Evolutionary conservation across 2,329 filamentous ascomycete species (phyloP).

Genomic region (Xylaria sp.): DNA sequence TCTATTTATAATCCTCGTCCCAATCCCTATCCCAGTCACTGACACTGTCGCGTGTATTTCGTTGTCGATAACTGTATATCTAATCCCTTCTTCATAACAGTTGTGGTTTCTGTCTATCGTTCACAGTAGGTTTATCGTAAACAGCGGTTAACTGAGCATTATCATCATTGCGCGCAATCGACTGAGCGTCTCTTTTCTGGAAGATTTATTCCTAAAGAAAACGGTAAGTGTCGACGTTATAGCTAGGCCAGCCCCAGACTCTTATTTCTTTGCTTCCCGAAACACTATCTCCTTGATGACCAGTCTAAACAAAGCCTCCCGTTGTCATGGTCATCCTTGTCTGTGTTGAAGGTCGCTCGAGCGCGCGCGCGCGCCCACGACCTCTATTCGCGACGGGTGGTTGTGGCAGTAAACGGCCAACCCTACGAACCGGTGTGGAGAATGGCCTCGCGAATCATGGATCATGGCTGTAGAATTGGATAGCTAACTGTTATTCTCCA

Average conservation of each 20-base stretch:
- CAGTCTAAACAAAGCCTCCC: conserved; percentile 21
- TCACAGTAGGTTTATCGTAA: conserved; percentile 20
- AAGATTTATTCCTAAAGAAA: background rate
- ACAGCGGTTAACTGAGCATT: conserved; percentile 12
- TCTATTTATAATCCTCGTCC: conserved; percentile 48
- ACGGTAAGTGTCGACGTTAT: conserved; percentile 24
- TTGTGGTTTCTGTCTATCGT: conserved; percentile 1
- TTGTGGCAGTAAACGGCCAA: conserved; percentile 43
- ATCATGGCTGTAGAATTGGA: conserved; percentile 44
- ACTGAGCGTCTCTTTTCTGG: background rate
- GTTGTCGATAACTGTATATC: conserved; percentile 27
- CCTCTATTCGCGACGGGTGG: conserved; percentile 15
- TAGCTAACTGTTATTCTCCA: conserved; percentile 34
- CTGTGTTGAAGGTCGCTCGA: conserved; percentile 26
- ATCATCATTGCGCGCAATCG: conserved; percentile 1
- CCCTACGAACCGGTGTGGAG: conserved; percentile 44
- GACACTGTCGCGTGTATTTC: conserved; percentile 24
- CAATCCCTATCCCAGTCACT: conserved; percentile 34
- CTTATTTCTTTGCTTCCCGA: conserved; percentile 5
- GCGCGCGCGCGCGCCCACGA: background rate
- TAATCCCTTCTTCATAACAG: conserved; percentile 32
- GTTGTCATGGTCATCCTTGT: conserved; percentile 35
- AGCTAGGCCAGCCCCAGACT: background rate
- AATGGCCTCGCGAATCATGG: conserved; percentile 40
- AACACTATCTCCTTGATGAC: conserved; percentile 11